Evolutionary conservation across 2,329 filamentous ascomycete species (phyloP).

Genomic region (Fusarium sacchari): DNA sequence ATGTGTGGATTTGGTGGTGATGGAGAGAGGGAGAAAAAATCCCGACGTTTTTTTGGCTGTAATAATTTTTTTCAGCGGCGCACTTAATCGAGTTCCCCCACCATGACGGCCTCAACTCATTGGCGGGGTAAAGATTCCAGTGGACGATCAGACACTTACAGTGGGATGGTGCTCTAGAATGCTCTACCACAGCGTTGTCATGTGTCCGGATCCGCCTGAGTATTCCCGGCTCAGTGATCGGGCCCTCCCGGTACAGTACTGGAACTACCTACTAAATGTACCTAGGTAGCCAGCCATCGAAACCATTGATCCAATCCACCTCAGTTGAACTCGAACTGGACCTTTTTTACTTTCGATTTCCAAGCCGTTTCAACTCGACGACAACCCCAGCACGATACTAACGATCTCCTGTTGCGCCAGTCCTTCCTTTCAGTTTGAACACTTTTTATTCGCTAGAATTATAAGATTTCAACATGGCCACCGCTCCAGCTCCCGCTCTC

Average conservation of each 20-base stretch:
- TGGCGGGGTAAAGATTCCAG: conserved; percentile 40
- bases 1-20: conserved; percentile 37
- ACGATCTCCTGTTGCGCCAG: background rate
- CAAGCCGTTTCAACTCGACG: conserved; percentile 3
- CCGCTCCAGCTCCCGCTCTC: conserved; percentile 65
- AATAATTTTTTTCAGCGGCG: conserved; percentile 29
- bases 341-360: conserved; percentile 27
- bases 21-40: conserved; percentile 24
- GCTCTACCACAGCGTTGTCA: background rate
- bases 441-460: background rate
- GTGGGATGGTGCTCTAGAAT: background rate
- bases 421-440: too few relatives aligned
- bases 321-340: background rate
- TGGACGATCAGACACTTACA: conserved; percentile 3
- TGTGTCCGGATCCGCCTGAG: background rate
- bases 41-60: conserved; percentile 24
- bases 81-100: conserved; percentile 33
- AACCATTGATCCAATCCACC: conserved; percentile 1
- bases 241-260: background rate
- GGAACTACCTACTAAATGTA: too few relatives aligned
- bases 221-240: background rate
- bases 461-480: conserved; percentile 25
- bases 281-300: too few relatives aligned
- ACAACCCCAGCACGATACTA: background rate
- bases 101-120: conserved; percentile 27